phyloP scores from a whole-genome alignment of 1,284 basidiomycete species.

The Ganoderma boninense region DNA sequence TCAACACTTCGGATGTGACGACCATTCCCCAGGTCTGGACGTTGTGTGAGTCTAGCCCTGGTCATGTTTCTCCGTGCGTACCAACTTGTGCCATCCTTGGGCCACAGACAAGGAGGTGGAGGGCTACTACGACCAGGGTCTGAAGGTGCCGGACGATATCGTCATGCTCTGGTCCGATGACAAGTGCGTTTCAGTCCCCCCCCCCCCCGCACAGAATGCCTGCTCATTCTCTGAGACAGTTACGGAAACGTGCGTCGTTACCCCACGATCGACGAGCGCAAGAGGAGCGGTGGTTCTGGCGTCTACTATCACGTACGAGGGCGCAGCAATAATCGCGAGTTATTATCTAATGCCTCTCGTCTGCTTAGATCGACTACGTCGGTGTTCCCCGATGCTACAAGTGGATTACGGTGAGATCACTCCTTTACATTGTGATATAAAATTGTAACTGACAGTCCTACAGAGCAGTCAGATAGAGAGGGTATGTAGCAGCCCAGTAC shows the following conservation, averaged over 20 bases:
- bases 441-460: background rate
- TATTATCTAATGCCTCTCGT: background rate
- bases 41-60: slow-evolving; percentile 52
- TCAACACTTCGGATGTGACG: slow-evolving; percentile 56
- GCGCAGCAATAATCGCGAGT: slow-evolving; percentile 26
- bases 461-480: slow-evolving; percentile 40
- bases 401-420: slow-evolving; percentile 59
- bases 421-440: background rate
- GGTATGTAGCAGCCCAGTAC: slow-evolving; percentile 17
- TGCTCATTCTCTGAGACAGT: slow-evolving; percentile 40
- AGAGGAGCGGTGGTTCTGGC: slow-evolving; percentile 69
- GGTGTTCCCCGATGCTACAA: slow-evolving; percentile 66
- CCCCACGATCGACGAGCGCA: slow-evolving; percentile 58
- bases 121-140: slow-evolving; percentile 70
- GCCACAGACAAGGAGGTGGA: slow-evolving; percentile 68
- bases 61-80: background rate
- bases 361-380: slow-evolving; percentile 48
- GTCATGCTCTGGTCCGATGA: slow-evolving; percentile 70
- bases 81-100: background rate
- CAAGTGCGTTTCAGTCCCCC: slow-evolving; percentile 54
- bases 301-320: slow-evolving; percentile 69
- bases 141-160: slow-evolving; percentile 63
- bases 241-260: slow-evolving; percentile 69
- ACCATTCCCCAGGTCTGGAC: slow-evolving; percentile 72
- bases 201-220: no score